Conservation (phyloP, 495 filamentous ascomycete species). For the Physcia stellaris region DNA sequence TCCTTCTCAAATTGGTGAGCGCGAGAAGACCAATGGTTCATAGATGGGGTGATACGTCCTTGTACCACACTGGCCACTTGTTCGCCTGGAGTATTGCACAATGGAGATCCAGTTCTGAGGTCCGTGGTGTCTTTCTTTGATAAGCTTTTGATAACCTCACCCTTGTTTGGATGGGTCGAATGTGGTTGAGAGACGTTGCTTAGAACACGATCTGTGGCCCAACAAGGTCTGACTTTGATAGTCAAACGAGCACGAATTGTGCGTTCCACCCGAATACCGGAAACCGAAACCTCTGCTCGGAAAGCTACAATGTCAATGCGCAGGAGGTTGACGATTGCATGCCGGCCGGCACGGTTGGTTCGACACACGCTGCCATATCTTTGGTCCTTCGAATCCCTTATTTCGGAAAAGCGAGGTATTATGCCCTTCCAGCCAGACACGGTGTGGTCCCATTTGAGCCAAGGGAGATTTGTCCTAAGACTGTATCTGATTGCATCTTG, state of each 20-base stretch:
- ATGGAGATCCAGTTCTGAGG: no score
- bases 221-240: conserved; percentile 8
- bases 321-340: neutral
- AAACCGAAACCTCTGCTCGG: conserved; percentile 1
- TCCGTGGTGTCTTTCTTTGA: no score
- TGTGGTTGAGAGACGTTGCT: no score
- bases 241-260: conserved; percentile 6
- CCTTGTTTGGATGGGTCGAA: no score
- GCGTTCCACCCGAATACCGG: conserved; percentile 5
- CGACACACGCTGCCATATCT: neutral
- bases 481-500: conserved; percentile 5
- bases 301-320: conserved; percentile 9
- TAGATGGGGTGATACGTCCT: no score
- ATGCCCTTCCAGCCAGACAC: conserved; percentile 10
- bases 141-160: no score
- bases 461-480: conserved; percentile 7
- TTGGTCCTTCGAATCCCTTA: neutral
- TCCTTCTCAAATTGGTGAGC: no score
- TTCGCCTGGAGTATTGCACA: no score
- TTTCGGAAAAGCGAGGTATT: conserved; percentile 8
- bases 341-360: neutral
- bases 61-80: no score
- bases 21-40: no score
- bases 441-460: conserved; percentile 11
- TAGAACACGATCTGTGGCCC: no score